phyloP scores from a whole-genome alignment of 2,329 filamentous ascomycete genomes.

The Aschersonia sp. region DNA sequence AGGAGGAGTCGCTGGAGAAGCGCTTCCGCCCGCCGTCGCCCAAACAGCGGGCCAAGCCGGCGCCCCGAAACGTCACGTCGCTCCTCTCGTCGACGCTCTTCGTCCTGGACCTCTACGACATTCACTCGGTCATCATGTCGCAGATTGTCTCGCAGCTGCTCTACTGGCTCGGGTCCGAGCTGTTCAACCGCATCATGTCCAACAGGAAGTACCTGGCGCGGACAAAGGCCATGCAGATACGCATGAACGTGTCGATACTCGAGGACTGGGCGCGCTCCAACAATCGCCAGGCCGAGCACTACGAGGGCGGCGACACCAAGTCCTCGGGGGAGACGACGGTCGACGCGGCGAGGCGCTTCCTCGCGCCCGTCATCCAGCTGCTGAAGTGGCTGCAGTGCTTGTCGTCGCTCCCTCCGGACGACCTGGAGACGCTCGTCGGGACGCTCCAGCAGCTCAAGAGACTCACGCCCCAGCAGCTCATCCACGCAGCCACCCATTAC shows the following conservation, averaged over 20 bases:
- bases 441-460: conserved; percentile 81
- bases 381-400: conserved; percentile 98
- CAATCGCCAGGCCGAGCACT: conserved; percentile 89
- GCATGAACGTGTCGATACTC: conserved; percentile 91
- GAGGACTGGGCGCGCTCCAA: conserved; percentile 95
- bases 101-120: conserved; percentile 95
- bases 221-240: conserved; percentile 98
- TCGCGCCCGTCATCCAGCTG: conserved; percentile 82
- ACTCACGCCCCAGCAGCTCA: conserved; percentile 72
- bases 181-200: conserved; percentile 97
- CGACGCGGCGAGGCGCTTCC: conserved; percentile 68
- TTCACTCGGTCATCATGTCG: conserved; percentile 88
- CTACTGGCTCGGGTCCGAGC: conserved; percentile 90
- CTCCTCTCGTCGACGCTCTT: conserved; percentile 91
- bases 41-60: conserved; percentile 79
- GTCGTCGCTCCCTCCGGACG: conserved; percentile 73
- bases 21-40: conserved; percentile 85
- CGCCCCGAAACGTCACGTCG: conserved; percentile 89
- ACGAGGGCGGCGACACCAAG: conserved; percentile 78
- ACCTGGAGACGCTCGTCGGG: conserved; percentile 73
- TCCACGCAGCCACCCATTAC: conserved; percentile 88
- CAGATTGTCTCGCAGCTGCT: conserved; percentile 86
- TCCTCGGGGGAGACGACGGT: conserved; percentile 76
- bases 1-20: conserved; percentile 82
- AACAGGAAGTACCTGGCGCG: conserved; percentile 87